Evolutionary conservation across 345 rosid species (phyloP).

Genomic region (Excoecaria cochinchinensis): DNA sequence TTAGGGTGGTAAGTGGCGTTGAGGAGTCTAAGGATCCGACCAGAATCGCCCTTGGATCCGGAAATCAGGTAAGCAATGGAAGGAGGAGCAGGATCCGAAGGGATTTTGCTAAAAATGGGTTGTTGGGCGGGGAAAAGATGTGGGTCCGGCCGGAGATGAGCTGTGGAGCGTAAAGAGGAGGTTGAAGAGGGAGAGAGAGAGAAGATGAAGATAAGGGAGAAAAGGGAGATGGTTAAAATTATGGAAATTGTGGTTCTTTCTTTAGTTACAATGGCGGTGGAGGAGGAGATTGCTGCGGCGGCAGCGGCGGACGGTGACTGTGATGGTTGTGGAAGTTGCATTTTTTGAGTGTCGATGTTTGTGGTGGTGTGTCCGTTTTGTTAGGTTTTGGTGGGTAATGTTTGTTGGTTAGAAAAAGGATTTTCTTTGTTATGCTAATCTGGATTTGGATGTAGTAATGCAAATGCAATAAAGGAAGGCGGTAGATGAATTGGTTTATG

Average conservation of each 20-base stretch:
- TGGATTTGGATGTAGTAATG: too few species aligned
- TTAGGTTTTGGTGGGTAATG: not conserved
- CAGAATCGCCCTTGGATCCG: constrained; percentile 68
- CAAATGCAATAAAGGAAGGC: too few species aligned
- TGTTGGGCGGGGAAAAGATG: constrained; percentile 65
- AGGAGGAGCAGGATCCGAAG: constrained; percentile 63
- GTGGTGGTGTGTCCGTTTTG: not conserved
- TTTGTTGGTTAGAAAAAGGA: not conserved
- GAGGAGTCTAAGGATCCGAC: constrained; percentile 74
- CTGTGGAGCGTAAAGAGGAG: constrained; percentile 21
- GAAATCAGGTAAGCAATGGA: constrained; percentile 72
- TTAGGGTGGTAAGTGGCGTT: constrained; percentile 77
- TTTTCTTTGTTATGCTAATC: too few species aligned
- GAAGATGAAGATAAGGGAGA: constrained; percentile 69
- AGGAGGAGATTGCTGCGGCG: constrained; percentile 9
- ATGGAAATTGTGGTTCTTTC: constrained; percentile 55
- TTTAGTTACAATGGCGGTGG: constrained; percentile 20
- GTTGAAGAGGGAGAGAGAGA: constrained; percentile 41
- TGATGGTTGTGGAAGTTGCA: constrained; percentile 19
- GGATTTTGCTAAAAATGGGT: constrained; percentile 38
- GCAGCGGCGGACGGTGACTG: constrained; percentile 15
- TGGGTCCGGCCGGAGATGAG: constrained; percentile 51
- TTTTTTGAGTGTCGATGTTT: not conserved
- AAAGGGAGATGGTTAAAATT: constrained; percentile 50
- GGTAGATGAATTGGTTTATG: too few species aligned